Evolutionary conservation across 257 asterid species (phyloP), one percentile per base, ranked within the genome.

Genomic region (Nemophila menziesii): DNA sequence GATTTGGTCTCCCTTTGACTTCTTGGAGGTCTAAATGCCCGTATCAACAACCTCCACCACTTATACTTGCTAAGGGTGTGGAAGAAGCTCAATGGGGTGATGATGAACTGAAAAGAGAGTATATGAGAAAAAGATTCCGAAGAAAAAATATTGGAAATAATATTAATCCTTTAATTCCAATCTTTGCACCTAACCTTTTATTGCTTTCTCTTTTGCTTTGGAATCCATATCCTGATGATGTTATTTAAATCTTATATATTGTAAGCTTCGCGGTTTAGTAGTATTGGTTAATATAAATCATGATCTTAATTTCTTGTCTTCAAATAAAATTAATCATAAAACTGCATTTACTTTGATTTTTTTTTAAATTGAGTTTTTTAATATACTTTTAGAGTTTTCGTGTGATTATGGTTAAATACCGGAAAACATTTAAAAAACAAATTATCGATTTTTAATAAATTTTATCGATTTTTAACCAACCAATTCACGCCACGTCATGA

Each of bases 11-110:
- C 16, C 85, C 87, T 19, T 51, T 56, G 45, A 73, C 82, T 16
- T 84, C 98, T 1, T 84, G 94, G 98, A 72, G 93, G 68, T 80
- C 80, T n/a, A 78, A 76, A 55, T 89, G 94, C 71, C 93, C 95
- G 1, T 83, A 61, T 57, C 82, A 64, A 5, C 39, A 69, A 40
- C 95, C 95, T 9, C 94, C 92, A 22, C 86, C 92, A 37, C 33
- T 70, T 33, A 42, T 67, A 0, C 56, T 73, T 52, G 90, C 95
- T 6, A 64, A 62, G 48, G 98, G 92, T n/a, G 73, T 80, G 52
- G 87, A 75, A 69, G 92, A 70, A 48, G 85, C 80, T 0, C 54
- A 43, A 58, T 80, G 95, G 98, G 74, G 78, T 11, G 81, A 55
- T 8, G 81, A 55, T 8, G 93, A 82, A 45, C 69, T 70, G 67